Conservation (phyloP, 2,329 filamentous ascomycete species). For the Elsinoe necatrix region DNA sequence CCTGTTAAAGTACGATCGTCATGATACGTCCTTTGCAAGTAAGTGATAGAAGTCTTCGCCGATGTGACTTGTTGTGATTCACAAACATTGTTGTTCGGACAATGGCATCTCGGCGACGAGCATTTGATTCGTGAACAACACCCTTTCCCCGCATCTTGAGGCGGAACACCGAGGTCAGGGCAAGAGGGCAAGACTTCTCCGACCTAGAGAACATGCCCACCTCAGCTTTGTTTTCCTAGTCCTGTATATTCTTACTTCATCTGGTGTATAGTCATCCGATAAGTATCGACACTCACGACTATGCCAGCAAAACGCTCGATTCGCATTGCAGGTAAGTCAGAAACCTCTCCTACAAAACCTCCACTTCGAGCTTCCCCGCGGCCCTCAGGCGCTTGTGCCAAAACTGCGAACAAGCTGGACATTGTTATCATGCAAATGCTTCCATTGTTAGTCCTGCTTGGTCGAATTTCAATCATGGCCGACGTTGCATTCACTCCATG, state of each 20-base stretch:
- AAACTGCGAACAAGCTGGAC: too few species aligned
- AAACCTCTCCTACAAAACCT: constrained; percentile 23
- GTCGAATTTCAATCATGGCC: too few species aligned
- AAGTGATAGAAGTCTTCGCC: too few species aligned
- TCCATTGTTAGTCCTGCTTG: too few species aligned
- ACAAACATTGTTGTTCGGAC: not conserved
- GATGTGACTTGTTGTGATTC: not conserved
- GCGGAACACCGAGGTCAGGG: not conserved
- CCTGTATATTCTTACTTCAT: too few species aligned
- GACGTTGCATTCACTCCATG: too few species aligned
- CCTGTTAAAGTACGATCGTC: too few species aligned
- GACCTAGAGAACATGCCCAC: not conserved
- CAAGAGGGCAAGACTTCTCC: not conserved
- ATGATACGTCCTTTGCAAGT: too few species aligned
- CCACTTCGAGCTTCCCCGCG: not conserved
- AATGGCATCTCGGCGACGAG: not conserved
- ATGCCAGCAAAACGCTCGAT: constrained; percentile 38
- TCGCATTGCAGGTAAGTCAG: constrained; percentile 36
- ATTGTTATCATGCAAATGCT: too few species aligned
- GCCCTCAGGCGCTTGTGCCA: too few species aligned
- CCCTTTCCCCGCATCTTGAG: constrained; percentile 1
- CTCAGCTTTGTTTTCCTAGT: not conserved
- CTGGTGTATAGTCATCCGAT: too few species aligned
- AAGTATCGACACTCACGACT: constrained; percentile 22
- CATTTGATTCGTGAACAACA: not conserved